phyloP scores from a whole-genome alignment of 495 filamentous ascomycete species.

The Penicillium angulare region DNA sequence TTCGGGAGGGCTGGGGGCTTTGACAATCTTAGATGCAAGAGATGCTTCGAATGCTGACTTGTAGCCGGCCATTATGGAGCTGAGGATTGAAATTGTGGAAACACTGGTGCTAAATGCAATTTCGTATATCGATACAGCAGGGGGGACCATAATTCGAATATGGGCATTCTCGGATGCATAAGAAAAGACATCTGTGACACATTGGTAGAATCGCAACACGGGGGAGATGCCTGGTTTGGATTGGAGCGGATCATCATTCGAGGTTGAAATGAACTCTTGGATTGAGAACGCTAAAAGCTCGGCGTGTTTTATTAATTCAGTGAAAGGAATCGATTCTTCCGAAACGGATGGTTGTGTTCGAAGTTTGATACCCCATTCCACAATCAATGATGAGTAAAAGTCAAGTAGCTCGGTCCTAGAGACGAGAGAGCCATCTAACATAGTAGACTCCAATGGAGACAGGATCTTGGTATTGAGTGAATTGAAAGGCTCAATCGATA shows the following conservation, averaged over 20 bases:
- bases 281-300: slow-evolving; percentile 63
- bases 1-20: slow-evolving; percentile 27
- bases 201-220: slow-evolving; percentile 70
- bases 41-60: slow-evolving; percentile 73
- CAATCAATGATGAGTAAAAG: slow-evolving; percentile 71
- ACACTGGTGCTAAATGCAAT: slow-evolving; percentile 63
- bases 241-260: slow-evolving; percentile 5
- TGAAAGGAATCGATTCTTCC: slow-evolving; percentile 39
- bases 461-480: slow-evolving; percentile 49
- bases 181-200: slow-evolving; percentile 54
- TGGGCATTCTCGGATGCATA: slow-evolving; percentile 45
- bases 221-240: slow-evolving; percentile 28
- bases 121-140: slow-evolving; percentile 66
- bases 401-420: slow-evolving; percentile 57
- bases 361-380: slow-evolving; percentile 60
- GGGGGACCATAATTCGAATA: slow-evolving; percentile 64
- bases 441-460: slow-evolving; percentile 53
- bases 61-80: slow-evolving; percentile 62
- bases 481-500: slow-evolving; percentile 59
- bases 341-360: slow-evolving; percentile 23
- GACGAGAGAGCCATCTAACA: slow-evolving; percentile 50
- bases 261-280: slow-evolving; percentile 45
- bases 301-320: slow-evolving; percentile 53
- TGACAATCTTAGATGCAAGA: slow-evolving; percentile 42
- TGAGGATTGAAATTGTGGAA: slow-evolving; percentile 67